Evolutionary conservation across 2,329 filamentous ascomycete species (phyloP), one percentile per base, ranked within the genome.

Genomic region (Sphaerulina vaccinii): DNA sequence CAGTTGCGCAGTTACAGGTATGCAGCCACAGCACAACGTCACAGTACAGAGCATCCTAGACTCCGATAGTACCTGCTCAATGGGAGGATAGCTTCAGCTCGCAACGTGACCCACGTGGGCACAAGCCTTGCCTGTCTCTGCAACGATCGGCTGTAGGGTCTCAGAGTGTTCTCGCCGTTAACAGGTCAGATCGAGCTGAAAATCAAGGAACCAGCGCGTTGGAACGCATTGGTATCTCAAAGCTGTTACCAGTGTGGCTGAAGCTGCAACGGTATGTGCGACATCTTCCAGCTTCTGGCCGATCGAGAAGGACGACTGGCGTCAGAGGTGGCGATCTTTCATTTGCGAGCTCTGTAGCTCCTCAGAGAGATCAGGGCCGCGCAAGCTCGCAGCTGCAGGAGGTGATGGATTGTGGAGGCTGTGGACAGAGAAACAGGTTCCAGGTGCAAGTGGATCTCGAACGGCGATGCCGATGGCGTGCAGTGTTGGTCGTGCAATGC

Each of bases 21-120:
- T 38, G 36, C 19, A 39, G 91, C 91, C 0, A 84, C 87, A 56
- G 83, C 38, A 4, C 32, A 27, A 42, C 47, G 38, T 50, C 29
- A 42, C 47, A 32, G 36, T 23, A 35, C 39, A 11, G 27, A n/a
- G n/a, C n/a, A n/a, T n/a, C n/a, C n/a, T 5, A 15, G 27, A 18
- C 16, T 16, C 23, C n/a, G 19, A 8, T 39, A 18, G 35, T 37
- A 37, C 35, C 32, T 35, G 32, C 32, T 35, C 32, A 35, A 35
- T 35, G 32, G 32, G 11, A 35, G 32, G 7, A 29, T 19, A 15
- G 35, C 35, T 37, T 16, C 6, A 8, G 35, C 35, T 37, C 35
- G n/a, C 18, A 35, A 46, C 16, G 21, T 22, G 29, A 24, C 24
- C 33, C 43, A 46, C 32, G 32, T 24, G 43, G 32, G 38, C 45